phyloP scores from a whole-genome alignment of 1,284 basidiomycete genomes.

The Athelia sp. region DNA sequence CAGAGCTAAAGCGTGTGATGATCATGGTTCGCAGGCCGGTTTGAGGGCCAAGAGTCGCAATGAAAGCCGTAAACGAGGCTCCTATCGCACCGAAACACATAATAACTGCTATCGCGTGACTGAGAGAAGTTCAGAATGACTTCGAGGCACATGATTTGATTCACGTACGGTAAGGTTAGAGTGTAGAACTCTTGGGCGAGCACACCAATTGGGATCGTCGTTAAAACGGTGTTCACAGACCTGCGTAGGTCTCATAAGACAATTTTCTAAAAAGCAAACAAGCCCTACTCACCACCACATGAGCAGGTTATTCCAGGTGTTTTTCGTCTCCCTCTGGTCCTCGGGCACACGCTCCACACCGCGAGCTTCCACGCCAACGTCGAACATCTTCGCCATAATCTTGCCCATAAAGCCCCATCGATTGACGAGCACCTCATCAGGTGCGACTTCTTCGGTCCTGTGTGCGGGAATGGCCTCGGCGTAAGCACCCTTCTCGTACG shows the following conservation, averaged over 20 bases:
- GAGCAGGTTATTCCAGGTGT: slow-evolving; percentile 45
- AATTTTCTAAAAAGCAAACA: too few species aligned
- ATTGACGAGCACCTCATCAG: background rate
- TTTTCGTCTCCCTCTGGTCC: slow-evolving; percentile 37
- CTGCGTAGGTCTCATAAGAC: slow-evolving; percentile 13
- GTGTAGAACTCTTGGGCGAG: slow-evolving; percentile 48
- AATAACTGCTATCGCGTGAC: slow-evolving; percentile 37
- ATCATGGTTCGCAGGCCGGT: slow-evolving; percentile 62
- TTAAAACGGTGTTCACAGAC: slow-evolving; percentile 45
- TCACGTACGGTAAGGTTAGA: slow-evolving; percentile 42
- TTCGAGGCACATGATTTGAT: background rate
- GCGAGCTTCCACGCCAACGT: slow-evolving; percentile 44
- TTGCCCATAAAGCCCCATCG: slow-evolving; percentile 34
- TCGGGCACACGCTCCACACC: slow-evolving; percentile 50
- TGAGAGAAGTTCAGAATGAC: slow-evolving; percentile 12
- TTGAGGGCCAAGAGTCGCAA: slow-evolving; percentile 56
- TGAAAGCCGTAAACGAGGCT: slow-evolving; percentile 38
- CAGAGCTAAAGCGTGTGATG: slow-evolving; percentile 49
- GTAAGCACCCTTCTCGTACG: background rate
- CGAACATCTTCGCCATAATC: slow-evolving; percentile 33
- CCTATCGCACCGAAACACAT: slow-evolving; percentile 41
- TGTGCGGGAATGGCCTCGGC: background rate
- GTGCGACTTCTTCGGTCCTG: background rate
- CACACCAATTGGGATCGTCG: slow-evolving; percentile 54
- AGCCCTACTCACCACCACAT: slow-evolving; percentile 41